Evolutionary conservation across 805 yeast species (phyloP).

Genomic region (Barnettozyma californica): DNA sequence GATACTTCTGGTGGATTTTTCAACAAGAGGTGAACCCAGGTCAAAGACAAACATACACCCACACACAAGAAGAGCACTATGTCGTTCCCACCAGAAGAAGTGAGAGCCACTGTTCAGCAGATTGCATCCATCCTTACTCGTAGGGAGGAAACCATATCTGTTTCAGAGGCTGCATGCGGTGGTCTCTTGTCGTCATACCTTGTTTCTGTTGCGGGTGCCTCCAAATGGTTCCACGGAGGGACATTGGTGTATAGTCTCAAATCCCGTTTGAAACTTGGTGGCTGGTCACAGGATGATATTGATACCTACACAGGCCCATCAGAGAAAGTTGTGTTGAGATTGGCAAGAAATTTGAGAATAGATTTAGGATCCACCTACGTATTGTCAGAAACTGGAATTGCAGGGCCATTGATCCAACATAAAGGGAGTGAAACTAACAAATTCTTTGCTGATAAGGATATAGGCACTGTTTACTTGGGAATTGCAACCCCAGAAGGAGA

Average conservation of each 20-base stretch:
- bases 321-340: slow-evolving; percentile 63
- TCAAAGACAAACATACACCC: no score
- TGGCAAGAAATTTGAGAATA: slow-evolving; percentile 73
- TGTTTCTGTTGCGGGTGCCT: slow-evolving; percentile 82
- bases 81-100: slow-evolving; percentile 56
- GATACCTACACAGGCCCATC: slow-evolving; percentile 75
- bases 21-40: no score
- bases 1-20: no score
- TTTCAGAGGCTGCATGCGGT: slow-evolving; percentile 88
- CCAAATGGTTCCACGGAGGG: slow-evolving; percentile 78
- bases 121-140: slow-evolving; percentile 53
- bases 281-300: slow-evolving; percentile 74
- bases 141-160: slow-evolving; percentile 62
- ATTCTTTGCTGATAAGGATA: slow-evolving; percentile 30
- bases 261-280: slow-evolving; percentile 67
- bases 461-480: slow-evolving; percentile 71
- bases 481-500: slow-evolving; percentile 61
- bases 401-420: slow-evolving; percentile 57
- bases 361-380: slow-evolving; percentile 83
- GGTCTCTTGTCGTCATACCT: slow-evolving; percentile 77
- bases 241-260: slow-evolving; percentile 72
- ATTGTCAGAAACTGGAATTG: slow-evolving; percentile 82
- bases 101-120: slow-evolving; percentile 43
- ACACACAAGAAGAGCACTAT: not conserved
- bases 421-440: slow-evolving; percentile 25